These are phyloP conservation scores for Leccinum arenicola DNA, from an alignment of 768 basidiomycete species.

Conservation along the genomic window DNA sequence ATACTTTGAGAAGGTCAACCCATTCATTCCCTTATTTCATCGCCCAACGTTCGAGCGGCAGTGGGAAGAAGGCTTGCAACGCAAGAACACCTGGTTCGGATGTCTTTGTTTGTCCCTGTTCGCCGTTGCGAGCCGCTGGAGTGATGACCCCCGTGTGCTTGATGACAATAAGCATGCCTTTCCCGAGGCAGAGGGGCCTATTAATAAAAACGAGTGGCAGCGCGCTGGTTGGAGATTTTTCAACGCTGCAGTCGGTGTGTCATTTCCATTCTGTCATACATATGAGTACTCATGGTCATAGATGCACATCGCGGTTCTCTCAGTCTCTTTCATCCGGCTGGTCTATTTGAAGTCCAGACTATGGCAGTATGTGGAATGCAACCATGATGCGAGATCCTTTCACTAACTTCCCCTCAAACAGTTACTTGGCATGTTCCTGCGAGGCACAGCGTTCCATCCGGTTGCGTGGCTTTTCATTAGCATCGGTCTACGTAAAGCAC, in stretches of 20 bases:
- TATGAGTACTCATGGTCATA: slow-evolving; percentile 24
- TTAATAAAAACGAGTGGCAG: slow-evolving; percentile 43
- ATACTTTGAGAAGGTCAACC: slow-evolving; percentile 65
- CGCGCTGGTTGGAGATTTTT: slow-evolving; percentile 63
- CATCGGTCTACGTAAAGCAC: slow-evolving; percentile 57
- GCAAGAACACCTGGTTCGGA: slow-evolving; percentile 56
- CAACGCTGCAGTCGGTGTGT: slow-evolving; percentile 49
- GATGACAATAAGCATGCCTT: slow-evolving; percentile 28
- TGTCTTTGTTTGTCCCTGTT: slow-evolving; percentile 61
- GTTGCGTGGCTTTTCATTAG: slow-evolving; percentile 54
- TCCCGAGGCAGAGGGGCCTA: slow-evolving; percentile 19
- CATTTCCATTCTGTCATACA: not conserved
- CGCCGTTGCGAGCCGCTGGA: slow-evolving; percentile 68
- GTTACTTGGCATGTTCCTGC: slow-evolving; percentile 55
- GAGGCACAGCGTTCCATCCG: slow-evolving; percentile 46
- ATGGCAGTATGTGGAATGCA: slow-evolving; percentile 40
- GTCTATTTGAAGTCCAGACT: slow-evolving; percentile 62
- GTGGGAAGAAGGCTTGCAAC: slow-evolving; percentile 52
- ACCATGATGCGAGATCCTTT: not conserved
- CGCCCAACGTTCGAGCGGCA: slow-evolving; percentile 65
- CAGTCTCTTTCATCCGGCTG: slow-evolving; percentile 53
- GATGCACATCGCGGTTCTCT: slow-evolving; percentile 50
- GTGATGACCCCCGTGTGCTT: slow-evolving; percentile 58
- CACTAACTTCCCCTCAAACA: slow-evolving; percentile 23
- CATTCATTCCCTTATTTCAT: slow-evolving; percentile 66